Percentiles rank a stretch among this genome's conserved stretches.
Conservation (phyloP, 2,329 filamentous ascomycete genomes). For the Alternaria dauci region DNA sequence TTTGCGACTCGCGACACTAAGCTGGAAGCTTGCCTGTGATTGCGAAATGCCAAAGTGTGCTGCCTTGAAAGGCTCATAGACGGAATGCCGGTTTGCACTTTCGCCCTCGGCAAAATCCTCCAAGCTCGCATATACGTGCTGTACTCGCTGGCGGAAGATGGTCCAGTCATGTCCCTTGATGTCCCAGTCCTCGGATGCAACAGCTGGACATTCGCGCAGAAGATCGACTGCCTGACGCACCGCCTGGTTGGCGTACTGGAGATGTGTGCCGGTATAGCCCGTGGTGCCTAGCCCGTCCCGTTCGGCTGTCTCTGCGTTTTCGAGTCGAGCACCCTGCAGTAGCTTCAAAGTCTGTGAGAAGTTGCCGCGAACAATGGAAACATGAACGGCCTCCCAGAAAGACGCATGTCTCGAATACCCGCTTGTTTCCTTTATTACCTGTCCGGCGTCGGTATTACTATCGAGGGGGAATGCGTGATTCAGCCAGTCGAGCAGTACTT, state of each 20-base stretch:
- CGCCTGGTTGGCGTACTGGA: conserved; percentile 80
- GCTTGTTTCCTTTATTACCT: conserved; percentile 70
- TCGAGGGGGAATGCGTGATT: conserved; percentile 77
- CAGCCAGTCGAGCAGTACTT: conserved; percentile 84
- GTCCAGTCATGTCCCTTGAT: conserved; percentile 83
- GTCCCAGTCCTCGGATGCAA: conserved; percentile 77
- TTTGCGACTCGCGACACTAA: conserved; percentile 72
- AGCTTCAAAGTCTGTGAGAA: conserved; percentile 72
- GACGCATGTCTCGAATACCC: conserved; percentile 78
- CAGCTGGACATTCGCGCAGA: conserved; percentile 76
- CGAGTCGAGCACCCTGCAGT: conserved; percentile 79
- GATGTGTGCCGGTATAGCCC: conserved; percentile 76
- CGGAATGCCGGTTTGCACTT: conserved; percentile 58
- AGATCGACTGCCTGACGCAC: conserved; percentile 73
- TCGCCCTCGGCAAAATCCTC: conserved; percentile 81
- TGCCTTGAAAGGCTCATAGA: conserved; percentile 56
- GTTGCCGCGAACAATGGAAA: conserved; percentile 77
- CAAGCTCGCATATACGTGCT: conserved; percentile 73
- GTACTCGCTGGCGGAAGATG: conserved; percentile 79
- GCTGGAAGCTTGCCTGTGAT: conserved; percentile 65
- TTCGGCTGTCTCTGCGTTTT: conserved; percentile 70
- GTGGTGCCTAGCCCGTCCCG: conserved; percentile 69
- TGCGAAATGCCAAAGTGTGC: conserved; percentile 50
- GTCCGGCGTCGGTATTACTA: conserved; percentile 67
- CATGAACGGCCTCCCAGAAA: conserved; percentile 84